Conservation (phyloP, 2,329 filamentous ascomycete genomes). For the Stagonosporopsis tanaceti region DNA sequence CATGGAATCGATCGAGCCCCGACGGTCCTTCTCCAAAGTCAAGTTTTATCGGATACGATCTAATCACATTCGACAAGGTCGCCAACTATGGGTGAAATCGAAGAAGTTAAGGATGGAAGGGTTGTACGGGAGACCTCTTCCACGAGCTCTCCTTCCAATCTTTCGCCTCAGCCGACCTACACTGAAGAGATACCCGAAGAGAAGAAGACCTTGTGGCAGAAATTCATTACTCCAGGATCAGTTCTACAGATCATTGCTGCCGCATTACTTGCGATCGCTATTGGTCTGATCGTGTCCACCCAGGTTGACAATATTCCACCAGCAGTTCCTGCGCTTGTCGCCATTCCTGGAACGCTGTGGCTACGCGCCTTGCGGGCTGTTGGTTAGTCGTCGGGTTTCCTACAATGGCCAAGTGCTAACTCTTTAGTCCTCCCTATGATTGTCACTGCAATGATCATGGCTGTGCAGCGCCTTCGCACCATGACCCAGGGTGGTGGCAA, state of each 20-base stretch:
- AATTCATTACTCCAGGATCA: constrained; percentile 54
- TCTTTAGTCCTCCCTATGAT: constrained; percentile 61
- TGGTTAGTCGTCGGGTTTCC: constrained; percentile 44
- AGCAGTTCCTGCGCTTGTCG: constrained; percentile 54
- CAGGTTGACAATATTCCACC: constrained; percentile 55
- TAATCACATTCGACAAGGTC: background rate
- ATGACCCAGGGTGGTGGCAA: constrained; percentile 56
- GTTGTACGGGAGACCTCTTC: constrained; percentile 22
- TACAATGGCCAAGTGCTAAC: constrained; percentile 3
- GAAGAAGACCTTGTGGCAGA: constrained; percentile 47
- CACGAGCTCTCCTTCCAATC: constrained; percentile 17
- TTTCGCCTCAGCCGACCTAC: constrained; percentile 24
- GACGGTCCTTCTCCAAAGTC: background rate
- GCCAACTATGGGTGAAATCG: constrained; percentile 28
- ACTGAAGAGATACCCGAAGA: constrained; percentile 13
- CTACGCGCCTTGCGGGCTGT: constrained; percentile 59
- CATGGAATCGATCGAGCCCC: background rate
- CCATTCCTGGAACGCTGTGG: constrained; percentile 61
- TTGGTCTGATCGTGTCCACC: constrained; percentile 57
- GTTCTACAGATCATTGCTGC: constrained; percentile 61
- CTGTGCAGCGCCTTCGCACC: constrained; percentile 58
- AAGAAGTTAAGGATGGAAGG: constrained; percentile 25
- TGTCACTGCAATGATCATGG: constrained; percentile 61
- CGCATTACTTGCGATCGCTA: constrained; percentile 59
- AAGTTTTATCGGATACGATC: background rate